Evolutionary conservation across 2,329 filamentous ascomycete genomes (phyloP), one percentile per base, ranked within the genome.

Genomic region (Diaporthe eres): DNA sequence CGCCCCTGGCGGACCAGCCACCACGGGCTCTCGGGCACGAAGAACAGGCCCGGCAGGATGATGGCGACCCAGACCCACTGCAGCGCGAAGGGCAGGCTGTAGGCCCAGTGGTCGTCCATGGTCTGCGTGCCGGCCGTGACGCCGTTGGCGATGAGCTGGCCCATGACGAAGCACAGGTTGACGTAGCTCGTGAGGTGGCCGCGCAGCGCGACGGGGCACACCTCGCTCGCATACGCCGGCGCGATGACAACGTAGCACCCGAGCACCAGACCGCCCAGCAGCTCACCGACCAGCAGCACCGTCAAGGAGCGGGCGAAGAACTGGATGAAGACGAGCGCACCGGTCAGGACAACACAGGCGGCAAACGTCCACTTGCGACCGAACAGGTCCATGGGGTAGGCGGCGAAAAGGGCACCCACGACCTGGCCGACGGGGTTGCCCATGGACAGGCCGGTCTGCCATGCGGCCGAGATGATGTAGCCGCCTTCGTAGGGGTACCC

Each of bases 141-240:
- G 8, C 85, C 85, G 74, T 88, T 87, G 6, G 84, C 90, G 3
- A 92, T 83, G 6, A 92, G 85, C 79, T 92, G 90, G 1, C 91
- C 91, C 25, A 90, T 90, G 57, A 91, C 90, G 82, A 91, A 92
- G 79, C 90, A 92, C 51, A 92, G 83, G 78, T 92, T 92, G 74
- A 92, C 88, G 75, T 88, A 92, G 47, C 88, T 88, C 1, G 90
- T 92, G 31, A 92, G 82, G 60, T 90, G 86, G 39, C 89, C 89
- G 39, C 91, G 87, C 53, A 93, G 85, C 1, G 88, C 87, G 42
- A 90, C 84, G 2, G 91, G 91, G 53, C 89, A 90, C 9, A 92
- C 89, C 80, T 93, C 91, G 0, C 89, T 89, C 10, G 90, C 90
- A 78, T 92, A 92, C 0, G 90, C 88, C 0, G 91, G 88, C 0